A percentile compares a stretch with the other conserved stretches of the same genome.
phyloP scores from a whole-genome alignment of 192 early-diverging fungal species.

The Coemansia sp. region DNA sequence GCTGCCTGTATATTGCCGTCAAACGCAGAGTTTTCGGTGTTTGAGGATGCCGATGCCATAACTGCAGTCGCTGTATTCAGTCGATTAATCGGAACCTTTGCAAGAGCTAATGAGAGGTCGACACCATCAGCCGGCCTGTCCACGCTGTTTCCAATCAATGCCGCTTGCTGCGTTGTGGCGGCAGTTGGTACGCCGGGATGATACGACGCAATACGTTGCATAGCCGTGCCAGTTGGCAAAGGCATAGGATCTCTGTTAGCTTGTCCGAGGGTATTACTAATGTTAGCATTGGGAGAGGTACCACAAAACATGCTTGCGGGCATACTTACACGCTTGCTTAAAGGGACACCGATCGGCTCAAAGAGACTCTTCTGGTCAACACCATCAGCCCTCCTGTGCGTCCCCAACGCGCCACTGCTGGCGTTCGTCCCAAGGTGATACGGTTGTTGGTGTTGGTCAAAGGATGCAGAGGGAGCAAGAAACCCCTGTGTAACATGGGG shows the following conservation, averaged over 20 bases:
- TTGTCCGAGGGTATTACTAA: not conserved
- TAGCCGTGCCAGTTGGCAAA: slow-evolving; percentile 15
- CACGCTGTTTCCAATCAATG: not conserved
- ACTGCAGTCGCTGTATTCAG: slow-evolving; percentile 12
- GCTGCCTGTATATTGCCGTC: not conserved
- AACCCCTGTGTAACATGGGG: not conserved
- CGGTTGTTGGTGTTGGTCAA: not conserved
- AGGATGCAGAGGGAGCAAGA: not conserved
- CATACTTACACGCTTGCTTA: slow-evolving; percentile 52
- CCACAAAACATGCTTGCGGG: slow-evolving; percentile 13
- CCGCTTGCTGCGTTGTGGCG: not conserved
- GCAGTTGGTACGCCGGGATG: slow-evolving; percentile 14
- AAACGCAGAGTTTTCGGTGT: not conserved
- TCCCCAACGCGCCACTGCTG: slow-evolving; percentile 17
- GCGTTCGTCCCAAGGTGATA: not conserved
- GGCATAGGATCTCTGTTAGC: slow-evolving; percentile 10
- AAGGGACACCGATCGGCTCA: slow-evolving; percentile 26
- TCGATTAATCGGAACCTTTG: slow-evolving; percentile 19
- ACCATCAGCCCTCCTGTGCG: slow-evolving; percentile 28
- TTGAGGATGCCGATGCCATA: slow-evolving; percentile 4
- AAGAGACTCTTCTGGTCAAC: slow-evolving; percentile 8
- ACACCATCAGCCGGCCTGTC: not conserved
- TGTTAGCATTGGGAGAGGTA: not conserved
- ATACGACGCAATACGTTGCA: slow-evolving; percentile 52
- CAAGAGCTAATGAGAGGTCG: not conserved